Conservation (phyloP, 1,284 basidiomycete genomes). For the Pisolithus thermaeus region DNA sequence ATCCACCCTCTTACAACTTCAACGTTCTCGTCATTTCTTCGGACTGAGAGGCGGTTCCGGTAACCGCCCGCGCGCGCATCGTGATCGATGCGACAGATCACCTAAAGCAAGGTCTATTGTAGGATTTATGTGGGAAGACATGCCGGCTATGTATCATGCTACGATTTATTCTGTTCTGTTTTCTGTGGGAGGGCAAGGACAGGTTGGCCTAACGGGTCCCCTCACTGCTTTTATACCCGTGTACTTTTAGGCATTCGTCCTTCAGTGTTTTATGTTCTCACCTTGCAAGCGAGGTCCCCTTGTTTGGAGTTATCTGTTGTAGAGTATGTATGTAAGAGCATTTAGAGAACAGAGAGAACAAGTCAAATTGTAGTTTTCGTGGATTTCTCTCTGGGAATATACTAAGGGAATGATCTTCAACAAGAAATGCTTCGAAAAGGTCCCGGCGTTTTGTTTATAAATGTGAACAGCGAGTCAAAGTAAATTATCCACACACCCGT, state of each 20-base stretch:
- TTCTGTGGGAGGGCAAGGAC: not conserved
- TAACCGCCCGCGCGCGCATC: not conserved
- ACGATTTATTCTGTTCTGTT: not conserved
- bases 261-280: not conserved
- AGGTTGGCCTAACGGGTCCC: not conserved
- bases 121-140: not conserved
- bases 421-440: too few species aligned
- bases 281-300: too few species aligned
- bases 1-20: conserved; percentile 55
- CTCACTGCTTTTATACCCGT: not conserved
- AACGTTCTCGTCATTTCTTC: conserved; percentile 51
- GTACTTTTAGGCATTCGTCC: not conserved
- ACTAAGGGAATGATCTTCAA: too few species aligned
- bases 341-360: too few species aligned
- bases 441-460: too few species aligned
- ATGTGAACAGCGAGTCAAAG: too few species aligned
- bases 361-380: too few species aligned
- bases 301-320: too few species aligned
- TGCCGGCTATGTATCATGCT: not conserved
- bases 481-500: too few species aligned
- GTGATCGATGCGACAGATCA: not conserved
- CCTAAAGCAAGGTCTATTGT: not conserved
- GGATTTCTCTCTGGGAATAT: too few species aligned
- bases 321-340: too few species aligned
- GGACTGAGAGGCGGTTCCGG: conserved; percentile 10